Conservation (phyloP, 345 rosid genomes). For the Heritiera littoralis region DNA sequence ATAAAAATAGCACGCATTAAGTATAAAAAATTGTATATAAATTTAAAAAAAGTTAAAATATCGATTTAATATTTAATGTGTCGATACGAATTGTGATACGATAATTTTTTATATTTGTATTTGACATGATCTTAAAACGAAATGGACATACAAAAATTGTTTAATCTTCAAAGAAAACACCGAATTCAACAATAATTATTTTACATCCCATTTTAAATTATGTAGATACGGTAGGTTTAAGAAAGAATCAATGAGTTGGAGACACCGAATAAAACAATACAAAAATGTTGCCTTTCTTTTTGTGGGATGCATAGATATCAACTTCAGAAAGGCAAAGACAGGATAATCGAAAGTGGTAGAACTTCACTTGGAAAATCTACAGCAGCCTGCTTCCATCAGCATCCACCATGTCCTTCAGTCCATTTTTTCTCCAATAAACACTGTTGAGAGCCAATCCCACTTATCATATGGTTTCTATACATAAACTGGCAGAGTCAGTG, state of each 20-base stretch:
- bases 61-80: no score
- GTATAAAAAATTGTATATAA: no score
- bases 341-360: conserved; percentile 9
- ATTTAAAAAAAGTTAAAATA: no score
- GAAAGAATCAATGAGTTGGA: not conserved
- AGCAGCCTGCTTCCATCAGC: conserved; percentile 22
- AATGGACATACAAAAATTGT: no score
- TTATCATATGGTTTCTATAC: not conserved
- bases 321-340: not conserved
- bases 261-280: not conserved
- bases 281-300: conserved; percentile 21
- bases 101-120: no score
- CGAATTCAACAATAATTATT: not conserved
- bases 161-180: not conserved
- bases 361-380: conserved; percentile 25
- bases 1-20: no score
- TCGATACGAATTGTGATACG: no score
- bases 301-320: not conserved
- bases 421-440: not conserved
- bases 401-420: not conserved
- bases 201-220: not conserved
- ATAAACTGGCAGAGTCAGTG: conserved; percentile 19
- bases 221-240: not conserved
- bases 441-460: not conserved
- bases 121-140: no score